phyloP scores from a whole-genome alignment of 495 filamentous ascomycete genomes.

The Saxophila tyrrhenica region DNA sequence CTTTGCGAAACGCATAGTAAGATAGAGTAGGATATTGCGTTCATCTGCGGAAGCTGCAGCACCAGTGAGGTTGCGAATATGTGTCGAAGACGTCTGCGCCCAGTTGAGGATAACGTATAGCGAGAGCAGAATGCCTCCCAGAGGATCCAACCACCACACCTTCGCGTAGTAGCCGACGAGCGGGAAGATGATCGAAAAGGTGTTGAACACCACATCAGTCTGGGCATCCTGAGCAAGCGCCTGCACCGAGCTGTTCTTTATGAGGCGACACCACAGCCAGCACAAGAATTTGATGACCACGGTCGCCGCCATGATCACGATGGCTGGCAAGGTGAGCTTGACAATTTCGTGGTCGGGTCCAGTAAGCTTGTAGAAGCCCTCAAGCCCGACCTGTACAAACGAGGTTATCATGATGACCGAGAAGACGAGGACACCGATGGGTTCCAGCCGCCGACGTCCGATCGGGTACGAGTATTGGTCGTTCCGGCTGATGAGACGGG shows the following conservation, averaged over 20 bases:
- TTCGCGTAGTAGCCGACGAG: slow-evolving; percentile 67
- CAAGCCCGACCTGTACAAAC: slow-evolving; percentile 71
- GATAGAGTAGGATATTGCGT: slow-evolving; percentile 75
- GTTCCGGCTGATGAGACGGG: slow-evolving; percentile 56
- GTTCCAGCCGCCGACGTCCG: slow-evolving; percentile 56
- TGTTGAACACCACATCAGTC: slow-evolving; percentile 81
- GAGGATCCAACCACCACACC: slow-evolving; percentile 77
- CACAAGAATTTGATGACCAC: slow-evolving; percentile 71
- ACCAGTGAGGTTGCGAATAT: slow-evolving; percentile 76
- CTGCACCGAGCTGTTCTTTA: slow-evolving; percentile 82
- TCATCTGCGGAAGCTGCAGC: slow-evolving; percentile 70
- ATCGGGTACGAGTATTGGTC: slow-evolving; percentile 79
- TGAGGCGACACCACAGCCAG: slow-evolving; percentile 83
- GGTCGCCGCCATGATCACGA: slow-evolving; percentile 70
- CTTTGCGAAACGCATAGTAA: slow-evolving; percentile 89
- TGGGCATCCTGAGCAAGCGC: slow-evolving; percentile 60
- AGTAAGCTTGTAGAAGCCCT: slow-evolving; percentile 58
- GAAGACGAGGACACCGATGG: slow-evolving; percentile 42
- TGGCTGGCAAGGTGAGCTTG: slow-evolving; percentile 59
- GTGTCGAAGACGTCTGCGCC: slow-evolving; percentile 59
- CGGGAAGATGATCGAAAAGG: slow-evolving; percentile 75
- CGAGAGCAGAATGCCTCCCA: slow-evolving; percentile 73
- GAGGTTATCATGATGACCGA: slow-evolving; percentile 56
- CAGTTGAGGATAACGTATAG: slow-evolving; percentile 78
- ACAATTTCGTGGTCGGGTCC: slow-evolving; percentile 53